Evolutionary conservation across 1,284 basidiomycete genomes (phyloP).

Genomic region (Ceratobasidium sp.): DNA sequence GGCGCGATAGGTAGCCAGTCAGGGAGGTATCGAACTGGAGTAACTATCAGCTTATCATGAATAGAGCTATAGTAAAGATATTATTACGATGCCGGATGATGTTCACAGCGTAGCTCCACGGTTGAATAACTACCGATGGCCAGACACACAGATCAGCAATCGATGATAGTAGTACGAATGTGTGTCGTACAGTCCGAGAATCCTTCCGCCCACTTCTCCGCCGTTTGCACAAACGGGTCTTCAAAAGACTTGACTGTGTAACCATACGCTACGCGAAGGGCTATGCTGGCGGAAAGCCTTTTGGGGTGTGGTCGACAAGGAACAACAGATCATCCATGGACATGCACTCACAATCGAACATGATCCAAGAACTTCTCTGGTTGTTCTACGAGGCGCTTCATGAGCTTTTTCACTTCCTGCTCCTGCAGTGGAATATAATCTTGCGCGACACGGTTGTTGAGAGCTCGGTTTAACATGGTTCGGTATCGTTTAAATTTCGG

Average conservation of each 20-base stretch:
- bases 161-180: neutral
- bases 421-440: neutral
- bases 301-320: neutral
- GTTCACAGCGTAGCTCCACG: neutral
- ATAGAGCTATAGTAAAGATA: neutral
- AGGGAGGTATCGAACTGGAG: neutral
- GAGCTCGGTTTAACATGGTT: neutral
- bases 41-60: neutral
- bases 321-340: neutral
- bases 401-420: neutral
- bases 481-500: neutral
- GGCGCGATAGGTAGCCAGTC: neutral
- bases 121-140: neutral
- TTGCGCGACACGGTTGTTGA: neutral
- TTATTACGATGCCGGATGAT: neutral
- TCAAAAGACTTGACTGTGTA: neutral
- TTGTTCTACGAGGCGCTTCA: neutral
- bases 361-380: neutral
- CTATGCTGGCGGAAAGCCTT: neutral
- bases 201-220: neutral
- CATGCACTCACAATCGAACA: neutral
- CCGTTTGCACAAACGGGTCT: neutral
- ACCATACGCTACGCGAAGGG: neutral
- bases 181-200: neutral
- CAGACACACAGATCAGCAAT: neutral